These are phyloP conservation scores for Aspergillus sergii DNA, from an alignment of 2,329 filamentous ascomycete species.

Conservation along the genomic window DNA sequence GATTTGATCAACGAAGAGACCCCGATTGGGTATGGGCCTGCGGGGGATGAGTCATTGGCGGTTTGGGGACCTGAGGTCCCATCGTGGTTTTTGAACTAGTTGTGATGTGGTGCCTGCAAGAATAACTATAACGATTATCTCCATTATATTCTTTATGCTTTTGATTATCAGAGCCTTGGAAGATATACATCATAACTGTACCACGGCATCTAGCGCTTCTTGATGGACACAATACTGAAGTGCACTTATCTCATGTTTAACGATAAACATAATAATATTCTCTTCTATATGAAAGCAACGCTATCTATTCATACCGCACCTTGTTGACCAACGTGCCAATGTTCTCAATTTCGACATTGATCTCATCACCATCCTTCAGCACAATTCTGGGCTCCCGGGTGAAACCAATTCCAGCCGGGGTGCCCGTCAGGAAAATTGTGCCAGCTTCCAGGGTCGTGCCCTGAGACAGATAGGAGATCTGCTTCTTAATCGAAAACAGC, in stretches of 20 bases:
- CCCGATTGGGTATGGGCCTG: conserved; percentile 35
- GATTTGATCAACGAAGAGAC: conserved; percentile 25
- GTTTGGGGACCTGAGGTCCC: conserved; percentile 42
- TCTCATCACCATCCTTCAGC: conserved; percentile 32
- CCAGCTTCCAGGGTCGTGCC: conserved; percentile 31
- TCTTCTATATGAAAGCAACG: background rate
- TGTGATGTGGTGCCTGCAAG: accelerated
- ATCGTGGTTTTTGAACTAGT: conserved; percentile 33
- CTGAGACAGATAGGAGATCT: conserved; percentile 45
- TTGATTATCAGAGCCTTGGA: background rate
- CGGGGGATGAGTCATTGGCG: conserved; percentile 35
- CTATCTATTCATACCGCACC: conserved; percentile 27
- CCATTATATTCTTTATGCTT: background rate
- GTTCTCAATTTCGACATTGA: conserved; percentile 30
- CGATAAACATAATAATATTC: background rate
- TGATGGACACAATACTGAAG: background rate
- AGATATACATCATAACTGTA: background rate
- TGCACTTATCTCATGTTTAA: accelerated
- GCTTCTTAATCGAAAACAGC: conserved; percentile 41
- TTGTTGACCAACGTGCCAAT: conserved; percentile 36
- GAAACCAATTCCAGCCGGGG: conserved; percentile 37
- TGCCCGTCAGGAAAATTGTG: conserved; percentile 30
- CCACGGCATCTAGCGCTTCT: background rate
- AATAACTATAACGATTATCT: background rate
- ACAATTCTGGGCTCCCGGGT: conserved; percentile 27